Evolutionary conservation across 306 rosid species (phyloP), one percentile per base, ranked within the genome.

Genomic region (Chamaecrista fasciculata): DNA sequence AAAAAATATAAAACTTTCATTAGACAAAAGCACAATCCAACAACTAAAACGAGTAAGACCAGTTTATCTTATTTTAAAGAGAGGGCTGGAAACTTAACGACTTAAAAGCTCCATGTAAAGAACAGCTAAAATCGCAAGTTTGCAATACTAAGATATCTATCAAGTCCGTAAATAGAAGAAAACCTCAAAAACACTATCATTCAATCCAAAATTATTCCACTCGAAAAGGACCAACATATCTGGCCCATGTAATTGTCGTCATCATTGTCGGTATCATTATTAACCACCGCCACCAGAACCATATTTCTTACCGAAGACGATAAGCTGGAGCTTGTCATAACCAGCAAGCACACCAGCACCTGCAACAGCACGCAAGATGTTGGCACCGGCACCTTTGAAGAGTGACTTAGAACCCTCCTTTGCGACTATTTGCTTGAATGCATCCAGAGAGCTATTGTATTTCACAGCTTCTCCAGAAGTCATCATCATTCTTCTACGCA

Each of bases 271-370:
- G 23, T 66, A 25, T 49, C 20, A 34, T 11, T 48, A n/a, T 85
- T 85, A 87, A 76, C 95, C 92, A 8, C 97, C 90, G 33, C 90
- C 88, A 2, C 97, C 96, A 7, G 98, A 92, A 34, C 98, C 96
- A 4, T 92, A 92, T 67, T 89, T 92, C 95, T 92, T 89, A 62
- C 98, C 98, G 0, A 92, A 75, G 65, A 92, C 2, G 23, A 89
- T 2, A 8, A 86, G 79, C 86, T 92, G 98, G 51, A 92, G 81
- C 83, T 86, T 88, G 83, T 88, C 96, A 36, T 88, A 88, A 48
- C 97, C 96, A 69, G 96, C 97, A 70, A 91, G 89, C 74, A 86
- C 96, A 76, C 97, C 97, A 63, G 97, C 97, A 69, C 92, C 96
- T 0, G 97, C 97, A 69, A 91, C 97, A 21, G 92, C 92, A 81